Percentiles rank a stretch among this genome's conserved stretches.
phyloP scores from a whole-genome alignment of 1,284 basidiomycete genomes.

The Gymnopus androsaceus region DNA sequence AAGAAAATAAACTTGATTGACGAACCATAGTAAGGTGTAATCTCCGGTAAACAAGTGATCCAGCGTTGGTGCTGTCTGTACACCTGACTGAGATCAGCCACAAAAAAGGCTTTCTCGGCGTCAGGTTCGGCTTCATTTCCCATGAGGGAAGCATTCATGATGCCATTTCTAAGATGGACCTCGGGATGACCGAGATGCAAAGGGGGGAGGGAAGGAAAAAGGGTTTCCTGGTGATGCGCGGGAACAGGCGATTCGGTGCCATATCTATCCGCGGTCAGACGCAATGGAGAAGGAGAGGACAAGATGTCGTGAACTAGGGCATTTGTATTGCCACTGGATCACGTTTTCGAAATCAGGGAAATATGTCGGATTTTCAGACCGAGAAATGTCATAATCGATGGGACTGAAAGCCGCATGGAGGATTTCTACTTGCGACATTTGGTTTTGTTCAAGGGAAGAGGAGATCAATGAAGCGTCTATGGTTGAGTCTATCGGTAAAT shows the following conservation, averaged over 20 bases:
- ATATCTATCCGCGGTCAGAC: slow-evolving; percentile 55
- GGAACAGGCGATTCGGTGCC: background rate
- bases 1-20: slow-evolving; percentile 19
- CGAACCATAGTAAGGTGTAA: slow-evolving; percentile 91
- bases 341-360: slow-evolving; percentile 5
- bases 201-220: slow-evolving; percentile 64
- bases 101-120: slow-evolving; percentile 94
- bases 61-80: slow-evolving; percentile 88
- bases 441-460: slow-evolving; percentile 14
- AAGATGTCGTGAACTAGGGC: slow-evolving; percentile 12
- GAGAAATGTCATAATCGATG: slow-evolving; percentile 42
- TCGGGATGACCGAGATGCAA: slow-evolving; percentile 69
- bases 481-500: slow-evolving; percentile 18
- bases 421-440: slow-evolving; percentile 66
- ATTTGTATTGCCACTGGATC: background rate
- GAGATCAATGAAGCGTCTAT: slow-evolving; percentile 21
- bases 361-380: slow-evolving; percentile 4
- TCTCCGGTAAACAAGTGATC: slow-evolving; percentile 77
- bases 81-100: slow-evolving; percentile 90
- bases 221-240: background rate
- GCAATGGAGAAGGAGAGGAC: slow-evolving; percentile 65
- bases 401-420: slow-evolving; percentile 46
- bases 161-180: slow-evolving; percentile 10
- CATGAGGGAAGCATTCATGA: slow-evolving; percentile 44
- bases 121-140: slow-evolving; percentile 58